A percentile compares a stretch with the other conserved stretches of the same genome.
Conservation (phyloP, 768 basidiomycete species). For the Pleurotus pulmonarius region DNA sequence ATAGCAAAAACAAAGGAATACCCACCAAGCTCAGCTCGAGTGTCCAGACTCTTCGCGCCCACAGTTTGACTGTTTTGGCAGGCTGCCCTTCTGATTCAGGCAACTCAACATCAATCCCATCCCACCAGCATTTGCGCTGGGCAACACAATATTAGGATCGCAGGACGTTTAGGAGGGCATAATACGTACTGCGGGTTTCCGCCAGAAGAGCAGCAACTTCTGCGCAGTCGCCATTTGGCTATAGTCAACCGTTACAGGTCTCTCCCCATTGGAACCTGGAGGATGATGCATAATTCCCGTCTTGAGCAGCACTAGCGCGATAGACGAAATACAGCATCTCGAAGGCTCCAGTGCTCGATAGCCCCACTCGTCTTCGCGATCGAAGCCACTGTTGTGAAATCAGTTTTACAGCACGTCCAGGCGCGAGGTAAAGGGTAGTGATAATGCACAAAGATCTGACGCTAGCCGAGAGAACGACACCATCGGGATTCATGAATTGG, state of each 20-base stretch:
- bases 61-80: constrained; percentile 73
- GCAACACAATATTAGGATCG: constrained; percentile 9
- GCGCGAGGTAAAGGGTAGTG: constrained; percentile 3
- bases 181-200: constrained; percentile 92
- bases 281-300: constrained; percentile 87
- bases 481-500: too few relatives aligned
- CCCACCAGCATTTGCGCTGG: constrained; percentile 99
- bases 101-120: constrained; percentile 88
- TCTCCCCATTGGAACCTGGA: constrained; percentile 42
- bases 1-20: constrained; percentile 1
- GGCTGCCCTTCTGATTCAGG: constrained; percentile 50
- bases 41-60: constrained; percentile 98
- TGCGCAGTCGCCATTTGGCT: constrained; percentile 96
- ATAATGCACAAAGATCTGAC: background rate
- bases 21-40: constrained; percentile 84
- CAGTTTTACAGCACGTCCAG: constrained; percentile 2
- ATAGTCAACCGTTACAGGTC: constrained; percentile 80
- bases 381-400: constrained; percentile 70
- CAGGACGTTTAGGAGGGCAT: constrained; percentile 5
- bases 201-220: constrained; percentile 95
- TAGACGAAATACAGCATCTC: constrained; percentile 96
- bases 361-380: constrained; percentile 98
- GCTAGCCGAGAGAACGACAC: background rate
- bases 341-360: constrained; percentile 94
- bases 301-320: constrained; percentile 95